Base-by-base conservation (phyloP, 2,329 filamentous ascomycete species). In the Alternaria alternata region DNA sequence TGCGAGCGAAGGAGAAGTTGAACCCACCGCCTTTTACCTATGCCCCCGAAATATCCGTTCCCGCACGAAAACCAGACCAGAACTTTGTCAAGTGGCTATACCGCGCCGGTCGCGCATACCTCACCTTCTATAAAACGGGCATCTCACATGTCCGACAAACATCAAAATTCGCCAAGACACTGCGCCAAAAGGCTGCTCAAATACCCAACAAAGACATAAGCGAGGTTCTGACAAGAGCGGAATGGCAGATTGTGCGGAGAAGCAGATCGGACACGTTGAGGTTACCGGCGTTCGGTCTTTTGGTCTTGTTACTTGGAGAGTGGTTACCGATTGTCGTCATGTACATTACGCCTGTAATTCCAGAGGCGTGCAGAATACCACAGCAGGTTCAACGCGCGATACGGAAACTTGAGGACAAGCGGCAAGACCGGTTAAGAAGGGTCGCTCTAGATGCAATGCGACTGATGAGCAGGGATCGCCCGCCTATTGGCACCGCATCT, bases 71-170 rank as follows among this genome's bases (percentile, higher is more conserved):
- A 18, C 73, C 83, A 20, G 71, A 78, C 7, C 76, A 85, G 30
- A 80, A 80, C 28, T 73, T 81, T 20, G 74, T 86, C 56, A 78
- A 78, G 18, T 86, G 91, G 80, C 82, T 87, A 63, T 86, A 87
- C 71, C 75, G 80, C 43, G 80, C 89, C 28, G 94, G 92, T 63
- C 90, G 91, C 75, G 88, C 91, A 52, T 97, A 96, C 79, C 69
- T 91, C 9, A 79, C 79, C 36, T 98, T 98, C 85, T 98, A 97
- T 87, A 96, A 95, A 80, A 85, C 87, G 1, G 94, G 94, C 18
- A 80, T 97, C 32, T 88, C 89, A 73, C 88, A 90, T 69, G 88
- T 96, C 52, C 88, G 88, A 75, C 80, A 82, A 60, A 97, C 96
- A 66, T 82, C 84, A 66, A 79, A 81, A 58, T 72, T 81, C 9